Evolutionary conservation across 768 basidiomycete genomes (phyloP), one percentile per base, ranked within the genome.

Genomic region (Brasilioporus rufonigricans): DNA sequence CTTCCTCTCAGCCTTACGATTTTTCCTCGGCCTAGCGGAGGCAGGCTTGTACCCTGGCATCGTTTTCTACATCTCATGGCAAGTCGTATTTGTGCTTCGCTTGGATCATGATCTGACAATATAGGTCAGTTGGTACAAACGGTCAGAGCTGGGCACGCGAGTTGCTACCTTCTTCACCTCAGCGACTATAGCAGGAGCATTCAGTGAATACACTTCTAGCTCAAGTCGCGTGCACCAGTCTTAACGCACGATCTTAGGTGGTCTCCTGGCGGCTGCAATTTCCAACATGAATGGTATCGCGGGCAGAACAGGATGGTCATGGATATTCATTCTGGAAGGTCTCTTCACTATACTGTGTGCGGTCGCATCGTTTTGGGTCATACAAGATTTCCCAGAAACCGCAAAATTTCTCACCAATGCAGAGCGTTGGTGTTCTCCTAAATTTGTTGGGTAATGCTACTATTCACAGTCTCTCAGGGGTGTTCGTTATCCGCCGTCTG

Each of bases 121-220:
- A 21, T 26, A 23, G 16, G 38, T 14, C 49, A 87, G 86, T 61
- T 93, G 91, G 89, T 93, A 93, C 69, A 86, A 83, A 63, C 83
- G 87, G 26, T 78, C 82, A 12, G 91, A 93, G 62, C 78, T 88
- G 61, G 89, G 87, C 16, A 76, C 80, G 31, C 83, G 89, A 32
- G 74, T 87, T 23, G 87, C 89, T 0, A 55, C 86, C 16, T 93
- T 93, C 74, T 91, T 91, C 71, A 84, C 86, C 3, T 86, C 89
- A 27, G 88, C 89, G 2, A 91, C 90, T 0, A 76, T 87, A 27
- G 83, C 89, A 5, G 91, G 90, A 23, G 87, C 86, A 14, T 89
- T 89, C 69, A 84, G 86, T 85, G 49, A 48, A 76, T 56, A 39
- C 21, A 44, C 65, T 35, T 45, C n/a, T 19, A n/a, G 24, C 14